Evolutionary conservation across 345 rosid genomes (phyloP).

Genomic region (Syzygium aqueum): DNA sequence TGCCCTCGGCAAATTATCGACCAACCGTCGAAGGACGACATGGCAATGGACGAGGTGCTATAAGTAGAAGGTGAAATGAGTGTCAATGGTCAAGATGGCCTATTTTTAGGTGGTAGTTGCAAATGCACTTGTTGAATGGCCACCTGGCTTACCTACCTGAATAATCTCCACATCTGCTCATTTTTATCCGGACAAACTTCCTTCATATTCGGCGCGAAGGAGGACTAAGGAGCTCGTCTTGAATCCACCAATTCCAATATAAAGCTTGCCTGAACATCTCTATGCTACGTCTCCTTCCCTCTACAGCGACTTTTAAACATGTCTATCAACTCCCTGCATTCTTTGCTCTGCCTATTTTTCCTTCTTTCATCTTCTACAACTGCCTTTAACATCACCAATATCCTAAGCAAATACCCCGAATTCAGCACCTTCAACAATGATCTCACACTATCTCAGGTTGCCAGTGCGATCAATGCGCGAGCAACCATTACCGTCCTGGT

Average conservation of each 20-base stretch:
- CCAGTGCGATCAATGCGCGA: conserved; percentile 11
- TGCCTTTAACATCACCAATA: conserved; percentile 24
- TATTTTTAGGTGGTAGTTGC: background rate
- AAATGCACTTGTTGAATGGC: background rate
- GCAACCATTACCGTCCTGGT: conserved; percentile 25
- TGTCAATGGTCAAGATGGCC: background rate
- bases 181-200: background rate
- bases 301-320: background rate
- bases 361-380: background rate
- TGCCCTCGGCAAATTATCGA: background rate
- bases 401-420: conserved; percentile 14
- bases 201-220: background rate
- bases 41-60: background rate
- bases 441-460: conserved; percentile 15
- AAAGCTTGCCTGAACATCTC: background rate
- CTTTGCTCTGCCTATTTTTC: background rate
- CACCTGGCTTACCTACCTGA: background rate
- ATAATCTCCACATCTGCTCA: background rate
- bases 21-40: background rate
- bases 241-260: background rate
- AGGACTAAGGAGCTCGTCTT: background rate
- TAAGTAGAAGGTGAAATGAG: background rate
- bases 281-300: background rate
- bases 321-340: background rate
- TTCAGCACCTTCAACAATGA: conserved; percentile 19